Base-by-base conservation (phyloP, 2,329 filamentous ascomycete genomes). In the Trichophyton rubrum region DNA sequence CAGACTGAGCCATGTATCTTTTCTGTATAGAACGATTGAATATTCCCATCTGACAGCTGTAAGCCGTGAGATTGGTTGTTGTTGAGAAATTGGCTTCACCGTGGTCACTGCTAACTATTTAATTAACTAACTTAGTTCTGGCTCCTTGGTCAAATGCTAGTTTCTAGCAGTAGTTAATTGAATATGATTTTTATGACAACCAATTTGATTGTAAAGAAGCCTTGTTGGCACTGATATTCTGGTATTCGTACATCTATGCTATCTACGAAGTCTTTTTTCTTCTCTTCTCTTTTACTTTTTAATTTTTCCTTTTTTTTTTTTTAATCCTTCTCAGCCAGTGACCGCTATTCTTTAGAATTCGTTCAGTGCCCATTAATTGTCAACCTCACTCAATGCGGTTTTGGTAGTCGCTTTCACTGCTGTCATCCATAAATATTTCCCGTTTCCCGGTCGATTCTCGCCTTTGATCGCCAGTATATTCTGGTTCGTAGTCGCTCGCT, bases 1-100 rank as follows among this genome's bases (percentile, higher is more conserved):
- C 47, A 35, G 62, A 59, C 30, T 56, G 45, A 58, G 64, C 62
- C 64, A 65, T 65, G 58, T 57, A 33, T 55, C 8, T 35, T 35
- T n/a, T 22, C 2, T 13, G 5, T 27, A 22, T 53, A 33, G 3
- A 55, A 13, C 3, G 33, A 38, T 38, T 38, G 3, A 3, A 38
- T 38, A 38, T 13, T 13, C 13, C 11, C 3, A 38, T 13, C 33
- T 38, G 33, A 35, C 24, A 27, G 27, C 27, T 30, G 27, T 7
- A 7, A 30, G 6, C 6, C 13, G 38, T 13, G 11, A n/a, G 38
- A 11, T 41, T 55, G 15, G n/a, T 55, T n/a, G 13, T 51, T 13
- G 20, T 51, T 9, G 45, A 24, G 45, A 13, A 7, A 43, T 43
- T 38, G n/a, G 40, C n/a, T 43, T 30, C 27, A 2, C 11, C 5